These are phyloP conservation scores for Murraya paniculata DNA, from an alignment of 345 rosid species.

Conservation along the genomic window DNA sequence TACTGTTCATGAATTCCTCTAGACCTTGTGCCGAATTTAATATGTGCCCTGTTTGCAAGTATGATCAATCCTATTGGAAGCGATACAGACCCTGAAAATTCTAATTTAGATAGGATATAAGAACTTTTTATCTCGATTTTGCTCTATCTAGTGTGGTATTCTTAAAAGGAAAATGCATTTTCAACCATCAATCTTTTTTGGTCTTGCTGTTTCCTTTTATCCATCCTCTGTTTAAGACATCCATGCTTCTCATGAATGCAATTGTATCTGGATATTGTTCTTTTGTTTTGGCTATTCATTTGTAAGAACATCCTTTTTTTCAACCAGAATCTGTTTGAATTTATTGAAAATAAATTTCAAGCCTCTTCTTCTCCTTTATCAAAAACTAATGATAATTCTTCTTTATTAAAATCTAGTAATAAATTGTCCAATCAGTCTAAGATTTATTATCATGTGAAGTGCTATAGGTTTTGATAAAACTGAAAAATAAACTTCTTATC, in stretches of 20 bases:
- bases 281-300: background rate
- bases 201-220: background rate
- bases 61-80: background rate
- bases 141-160: background rate
- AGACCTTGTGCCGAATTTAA: background rate
- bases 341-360: background rate
- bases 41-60: background rate
- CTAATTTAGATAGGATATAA: background rate
- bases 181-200: background rate
- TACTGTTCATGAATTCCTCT: background rate
- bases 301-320: background rate
- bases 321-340: background rate
- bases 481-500: background rate
- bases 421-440: background rate
- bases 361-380: background rate
- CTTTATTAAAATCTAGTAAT: background rate
- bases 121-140: background rate
- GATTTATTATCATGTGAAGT: background rate
- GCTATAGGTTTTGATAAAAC: background rate
- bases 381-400: no score
- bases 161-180: background rate
- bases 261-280: background rate
- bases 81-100: no score
- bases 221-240: background rate
- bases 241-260: background rate